Conservation (phyloP, 345 rosid species). For the Noccaea caerulescens region DNA sequence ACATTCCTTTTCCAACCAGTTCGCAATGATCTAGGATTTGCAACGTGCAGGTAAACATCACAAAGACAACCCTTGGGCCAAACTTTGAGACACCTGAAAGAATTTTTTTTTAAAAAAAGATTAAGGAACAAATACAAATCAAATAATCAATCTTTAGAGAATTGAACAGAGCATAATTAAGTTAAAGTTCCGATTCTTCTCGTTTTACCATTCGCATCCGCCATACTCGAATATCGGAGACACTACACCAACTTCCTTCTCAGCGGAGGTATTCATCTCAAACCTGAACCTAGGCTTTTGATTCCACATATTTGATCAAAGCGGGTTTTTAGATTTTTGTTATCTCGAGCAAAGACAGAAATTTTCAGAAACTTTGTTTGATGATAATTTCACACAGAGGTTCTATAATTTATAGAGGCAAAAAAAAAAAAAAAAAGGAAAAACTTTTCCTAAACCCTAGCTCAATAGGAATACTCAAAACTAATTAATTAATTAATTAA, state of each 20-base stretch:
- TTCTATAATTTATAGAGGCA: too few species aligned
- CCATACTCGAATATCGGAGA: not conserved
- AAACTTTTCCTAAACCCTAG: too few species aligned
- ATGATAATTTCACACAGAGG: too few species aligned
- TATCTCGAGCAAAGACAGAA: too few species aligned
- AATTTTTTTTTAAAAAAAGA: too few species aligned
- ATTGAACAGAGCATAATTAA: not conserved
- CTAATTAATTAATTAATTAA: too few species aligned
- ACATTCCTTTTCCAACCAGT: slow-evolving; percentile 10
- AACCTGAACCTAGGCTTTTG: slow-evolving; percentile 2
- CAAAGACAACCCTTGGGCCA: not conserved
- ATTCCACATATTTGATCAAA: not conserved
- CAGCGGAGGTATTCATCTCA: not conserved
- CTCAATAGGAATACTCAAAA: too few species aligned
- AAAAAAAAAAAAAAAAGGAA: too few species aligned
- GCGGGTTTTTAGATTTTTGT: not conserved
- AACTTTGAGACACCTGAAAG: slow-evolving; percentile 14
- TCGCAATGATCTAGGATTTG: not conserved
- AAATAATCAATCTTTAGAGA: not conserved
- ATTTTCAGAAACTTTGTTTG: too few species aligned
- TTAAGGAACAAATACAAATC: not conserved
- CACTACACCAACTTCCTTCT: not conserved
- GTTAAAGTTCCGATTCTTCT: not conserved
- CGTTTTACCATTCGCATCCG: not conserved
- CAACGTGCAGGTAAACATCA: not conserved